Evolutionary conservation across 1,284 basidiomycete species (phyloP).

Genomic region (Ustilago vetiveriae): DNA sequence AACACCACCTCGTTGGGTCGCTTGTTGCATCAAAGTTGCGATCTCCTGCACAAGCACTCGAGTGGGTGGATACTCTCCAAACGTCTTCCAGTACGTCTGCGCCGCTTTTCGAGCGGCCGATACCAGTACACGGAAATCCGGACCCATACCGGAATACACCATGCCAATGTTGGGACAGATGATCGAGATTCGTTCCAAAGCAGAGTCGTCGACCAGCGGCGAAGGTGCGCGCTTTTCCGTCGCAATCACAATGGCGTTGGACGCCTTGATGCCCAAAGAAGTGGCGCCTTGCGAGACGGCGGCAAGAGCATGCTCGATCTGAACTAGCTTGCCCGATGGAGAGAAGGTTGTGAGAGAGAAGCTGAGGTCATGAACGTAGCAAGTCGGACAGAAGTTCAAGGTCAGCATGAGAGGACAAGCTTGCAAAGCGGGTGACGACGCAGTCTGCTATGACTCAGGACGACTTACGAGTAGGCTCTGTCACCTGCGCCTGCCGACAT

Average conservation of each 20-base stretch:
- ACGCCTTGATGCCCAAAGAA: constrained; percentile 97
- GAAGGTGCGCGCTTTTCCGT: constrained; percentile 99
- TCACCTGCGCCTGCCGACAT: constrained; percentile 66
- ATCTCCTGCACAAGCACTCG: constrained; percentile 96
- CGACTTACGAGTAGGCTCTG: constrained; percentile 62
- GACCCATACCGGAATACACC: constrained; percentile 96
- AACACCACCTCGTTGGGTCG: constrained; percentile 97
- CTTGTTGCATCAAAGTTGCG: constrained; percentile 97
- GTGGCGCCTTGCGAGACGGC: constrained; percentile 88
- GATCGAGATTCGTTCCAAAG: constrained; percentile 91
- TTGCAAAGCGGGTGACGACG: too few species aligned
- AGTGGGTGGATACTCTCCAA: constrained; percentile 98
- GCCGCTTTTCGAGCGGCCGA: constrained; percentile 95
- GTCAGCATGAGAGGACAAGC: too few species aligned
- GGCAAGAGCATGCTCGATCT: constrained; percentile 99
- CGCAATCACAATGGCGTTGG: constrained; percentile 98
- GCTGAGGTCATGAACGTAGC: constrained; percentile 71
- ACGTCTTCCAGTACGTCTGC: constrained; percentile 98
- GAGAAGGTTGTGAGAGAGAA: constrained; percentile 99
- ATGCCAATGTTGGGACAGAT: constrained; percentile 99
- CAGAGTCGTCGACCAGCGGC: constrained; percentile 94
- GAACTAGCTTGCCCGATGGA: constrained; percentile 84
- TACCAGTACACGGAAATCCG: constrained; percentile 94
- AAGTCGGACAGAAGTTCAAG: not conserved
- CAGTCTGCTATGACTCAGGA: too few species aligned